Evolutionary conservation across 352 stramenopile species (phyloP), one percentile per base, ranked within the genome.

Genomic region (Hyaloperonospora brassicae): DNA sequence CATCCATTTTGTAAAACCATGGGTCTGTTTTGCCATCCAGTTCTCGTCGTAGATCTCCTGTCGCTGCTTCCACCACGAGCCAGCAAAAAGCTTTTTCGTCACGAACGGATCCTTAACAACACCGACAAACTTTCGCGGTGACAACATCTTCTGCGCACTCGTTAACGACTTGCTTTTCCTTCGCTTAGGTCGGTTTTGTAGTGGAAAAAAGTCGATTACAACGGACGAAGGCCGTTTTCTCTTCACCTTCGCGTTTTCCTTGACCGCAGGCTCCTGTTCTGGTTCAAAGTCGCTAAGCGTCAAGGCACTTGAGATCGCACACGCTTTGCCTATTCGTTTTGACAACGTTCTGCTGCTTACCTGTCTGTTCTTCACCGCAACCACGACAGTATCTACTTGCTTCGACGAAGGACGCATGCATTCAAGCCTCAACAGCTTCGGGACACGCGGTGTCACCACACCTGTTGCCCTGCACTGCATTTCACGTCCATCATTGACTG

Each of bases 1-100:
- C 41, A 93, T 86, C 84, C 84, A 94, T 50, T 87, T 89, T 9
- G 75, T 89, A 44, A 93, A 91, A 0, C 76, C 81, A 56, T 85
- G 65, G 25, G 82, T 79, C 55, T 94, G 84, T 38, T 89, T 89
- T 3, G 66, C 50, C 64, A 90, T 86, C 83, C 84, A 93, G 42
- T 87, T 71, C 42, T 84, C 82, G 41, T 94, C 80, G 35, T 78
- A 83, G 2, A 73, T 45, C n/a, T 68, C 71, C 44, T 86, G 77
- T 8, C 77, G 73, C 39, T 89, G 74, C 42, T 75, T 82, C 79
- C 79, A 89, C 79, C 79, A 89, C 1, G 76, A 87, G 1, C 76
- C 79, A 1, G 44, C 34, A 22, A 71, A 70, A 34, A 34, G 52
- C 22, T 72, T 66, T 40, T 59, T 68, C 31, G 36, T 40, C 2